Conservation (phyloP, 2,329 filamentous ascomycete genomes). For the Ceratocystis cacaofunesta region DNA sequence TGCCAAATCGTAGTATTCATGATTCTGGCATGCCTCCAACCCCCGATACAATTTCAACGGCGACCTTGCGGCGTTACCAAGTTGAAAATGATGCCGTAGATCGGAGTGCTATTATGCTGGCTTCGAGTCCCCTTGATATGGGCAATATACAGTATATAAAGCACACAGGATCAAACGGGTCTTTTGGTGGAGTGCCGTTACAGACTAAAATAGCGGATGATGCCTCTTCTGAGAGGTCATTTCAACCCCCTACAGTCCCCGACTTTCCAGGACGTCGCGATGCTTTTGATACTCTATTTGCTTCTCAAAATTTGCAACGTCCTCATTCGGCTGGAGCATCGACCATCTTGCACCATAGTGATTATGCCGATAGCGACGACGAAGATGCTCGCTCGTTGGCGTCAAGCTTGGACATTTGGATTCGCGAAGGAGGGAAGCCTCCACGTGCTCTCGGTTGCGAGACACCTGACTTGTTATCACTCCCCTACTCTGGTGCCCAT, state of each 20-base stretch:
- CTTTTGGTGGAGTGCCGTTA: slow-evolving; percentile 15
- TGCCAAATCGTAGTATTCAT: slow-evolving; percentile 28
- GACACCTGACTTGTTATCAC: slow-evolving; percentile 41
- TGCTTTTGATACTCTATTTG: slow-evolving; percentile 21
- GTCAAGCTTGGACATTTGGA: slow-evolving; percentile 43
- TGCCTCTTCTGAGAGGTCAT: slow-evolving; percentile 12
- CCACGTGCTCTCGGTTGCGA: slow-evolving; percentile 22
- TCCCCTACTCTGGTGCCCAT: slow-evolving; percentile 28
- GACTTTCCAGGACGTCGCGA: slow-evolving; percentile 23
- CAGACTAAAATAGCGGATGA: neutral
- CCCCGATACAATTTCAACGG: slow-evolving; percentile 44
- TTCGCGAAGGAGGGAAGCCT: slow-evolving; percentile 37
- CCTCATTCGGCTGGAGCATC: slow-evolving; percentile 36
- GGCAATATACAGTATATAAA: slow-evolving; percentile 12
- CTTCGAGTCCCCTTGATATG: neutral
- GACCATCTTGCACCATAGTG: slow-evolving; percentile 28
- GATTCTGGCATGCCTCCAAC: slow-evolving; percentile 39
- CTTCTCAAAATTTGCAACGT: slow-evolving; percentile 24
- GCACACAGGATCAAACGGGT: slow-evolving; percentile 13
- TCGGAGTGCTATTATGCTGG: slow-evolving; percentile 9
- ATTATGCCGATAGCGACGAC: slow-evolving; percentile 31
- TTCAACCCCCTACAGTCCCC: slow-evolving; percentile 24
- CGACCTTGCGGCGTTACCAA: slow-evolving; percentile 36
- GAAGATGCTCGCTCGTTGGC: slow-evolving; percentile 31
- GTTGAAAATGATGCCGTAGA: slow-evolving; percentile 32